A percentile compares a stretch with the other conserved stretches of the same genome.
These are phyloP conservation scores for Xylaria sp. DNA, from an alignment of 2,329 filamentous ascomycete species.

Conservation along the genomic window DNA sequence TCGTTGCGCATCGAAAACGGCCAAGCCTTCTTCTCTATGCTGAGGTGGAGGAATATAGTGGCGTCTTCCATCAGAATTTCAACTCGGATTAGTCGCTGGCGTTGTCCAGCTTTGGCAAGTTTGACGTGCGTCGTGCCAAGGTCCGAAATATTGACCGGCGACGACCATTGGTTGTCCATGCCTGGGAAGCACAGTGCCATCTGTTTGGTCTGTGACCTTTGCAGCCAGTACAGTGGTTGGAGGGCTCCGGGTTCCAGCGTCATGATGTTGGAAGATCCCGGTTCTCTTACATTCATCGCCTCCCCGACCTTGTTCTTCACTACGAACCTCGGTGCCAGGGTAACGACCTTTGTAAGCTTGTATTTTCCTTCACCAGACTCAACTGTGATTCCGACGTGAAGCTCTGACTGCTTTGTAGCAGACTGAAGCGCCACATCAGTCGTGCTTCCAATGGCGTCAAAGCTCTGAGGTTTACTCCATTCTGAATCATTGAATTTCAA, in stretches of 20 bases:
- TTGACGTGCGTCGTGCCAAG: conserved; percentile 93
- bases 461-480: conserved; percentile 98
- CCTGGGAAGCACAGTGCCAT: conserved; percentile 91
- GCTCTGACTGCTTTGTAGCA: conserved; percentile 72
- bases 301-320: conserved; percentile 92
- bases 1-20: conserved; percentile 99
- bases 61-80: conserved; percentile 92
- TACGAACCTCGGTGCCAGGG: conserved; percentile 88
- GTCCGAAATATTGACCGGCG: conserved; percentile 96
- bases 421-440: conserved; percentile 86
- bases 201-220: conserved; percentile 83
- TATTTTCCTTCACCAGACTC: conserved; percentile 95
- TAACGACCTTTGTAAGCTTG: conserved; percentile 95
- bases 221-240: conserved; percentile 87
- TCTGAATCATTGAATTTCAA: conserved; percentile 87
- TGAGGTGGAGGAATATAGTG: conserved; percentile 91
- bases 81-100: conserved; percentile 84
- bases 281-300: conserved; percentile 87
- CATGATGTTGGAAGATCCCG: conserved; percentile 86
- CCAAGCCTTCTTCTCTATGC: conserved; percentile 92
- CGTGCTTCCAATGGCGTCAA: conserved; percentile 94
- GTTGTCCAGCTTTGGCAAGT: conserved; percentile 85
- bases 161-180: conserved; percentile 96
- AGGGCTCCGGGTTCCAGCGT: conserved; percentile 78
- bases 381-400: conserved; percentile 88